Percentiles rank a stretch among this genome's conserved stretches.
These are phyloP conservation scores for Calycina marina DNA, from an alignment of 2,329 filamentous ascomycete species.

Conservation along the genomic window DNA sequence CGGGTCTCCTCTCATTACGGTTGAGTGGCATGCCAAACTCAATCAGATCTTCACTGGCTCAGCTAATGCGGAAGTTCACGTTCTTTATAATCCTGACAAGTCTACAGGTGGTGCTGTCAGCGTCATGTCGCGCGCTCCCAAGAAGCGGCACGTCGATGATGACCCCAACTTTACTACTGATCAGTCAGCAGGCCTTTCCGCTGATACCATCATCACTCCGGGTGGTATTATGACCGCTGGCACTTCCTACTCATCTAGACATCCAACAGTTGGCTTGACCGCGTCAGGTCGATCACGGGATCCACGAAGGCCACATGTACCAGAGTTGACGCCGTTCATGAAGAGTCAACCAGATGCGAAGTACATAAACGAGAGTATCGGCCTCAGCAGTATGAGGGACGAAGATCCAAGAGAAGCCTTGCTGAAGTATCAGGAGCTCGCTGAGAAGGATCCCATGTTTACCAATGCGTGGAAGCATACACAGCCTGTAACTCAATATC, in stretches of 20 bases:
- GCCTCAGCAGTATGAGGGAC: constrained; percentile 82
- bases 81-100: constrained; percentile 79
- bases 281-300: constrained; percentile 65
- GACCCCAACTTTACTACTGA: constrained; percentile 79
- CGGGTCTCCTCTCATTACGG: constrained; percentile 65
- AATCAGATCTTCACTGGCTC: constrained; percentile 95
- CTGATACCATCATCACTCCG: constrained; percentile 63
- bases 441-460: constrained; percentile 85
- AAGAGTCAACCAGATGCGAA: constrained; percentile 82
- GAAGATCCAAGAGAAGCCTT: constrained; percentile 91
- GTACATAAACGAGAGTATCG: constrained; percentile 78
- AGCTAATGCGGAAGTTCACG: constrained; percentile 75
- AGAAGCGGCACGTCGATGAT: constrained; percentile 91
- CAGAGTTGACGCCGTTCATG: constrained; percentile 74
- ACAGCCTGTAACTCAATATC: constrained; percentile 84
- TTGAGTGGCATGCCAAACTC: constrained; percentile 84
- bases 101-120: constrained; percentile 72
- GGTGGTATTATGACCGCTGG: constrained; percentile 43
- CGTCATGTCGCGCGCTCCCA: constrained; percentile 85
- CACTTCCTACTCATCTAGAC: constrained; percentile 38
- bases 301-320: constrained; percentile 72
- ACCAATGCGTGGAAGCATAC: constrained; percentile 87
- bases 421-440: constrained; percentile 87
- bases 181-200: constrained; percentile 64
- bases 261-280: constrained; percentile 60